Percentiles rank a stretch among this genome's conserved stretches.
These are phyloP conservation scores for Ammopiptanthus mongolicus DNA, from an alignment of 306 rosid genomes.

Conservation along the genomic window DNA sequence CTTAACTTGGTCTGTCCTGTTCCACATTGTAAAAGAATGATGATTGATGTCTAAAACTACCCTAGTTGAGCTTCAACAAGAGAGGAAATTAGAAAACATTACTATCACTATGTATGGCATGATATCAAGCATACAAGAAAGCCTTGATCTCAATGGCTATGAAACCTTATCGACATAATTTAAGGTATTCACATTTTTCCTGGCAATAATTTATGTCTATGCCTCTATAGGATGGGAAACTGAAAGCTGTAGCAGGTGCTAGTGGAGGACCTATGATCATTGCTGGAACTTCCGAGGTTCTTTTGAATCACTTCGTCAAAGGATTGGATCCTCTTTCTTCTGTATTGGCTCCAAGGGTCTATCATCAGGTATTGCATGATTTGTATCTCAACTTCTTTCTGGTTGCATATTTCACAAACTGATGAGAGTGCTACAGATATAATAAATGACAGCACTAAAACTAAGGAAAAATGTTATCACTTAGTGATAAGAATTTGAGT, in stretches of 20 bases:
- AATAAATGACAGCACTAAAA: neutral
- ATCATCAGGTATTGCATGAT: conserved; percentile 67
- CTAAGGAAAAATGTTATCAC: neutral
- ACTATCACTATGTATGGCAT: neutral
- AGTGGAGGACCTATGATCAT: conserved; percentile 72
- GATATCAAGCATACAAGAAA: neutral
- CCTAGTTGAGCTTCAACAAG: neutral
- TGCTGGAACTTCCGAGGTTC: conserved; percentile 59
- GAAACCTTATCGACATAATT: neutral
- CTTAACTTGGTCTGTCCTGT: neutral
- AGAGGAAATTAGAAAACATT: neutral
- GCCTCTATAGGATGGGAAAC: conserved; percentile 43
- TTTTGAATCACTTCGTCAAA: conserved; percentile 74
- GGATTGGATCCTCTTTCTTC: conserved; percentile 71
- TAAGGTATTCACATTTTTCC: neutral
- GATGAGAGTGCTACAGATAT: neutral
- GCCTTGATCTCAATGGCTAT: neutral
- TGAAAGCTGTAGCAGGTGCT: conserved; percentile 78
- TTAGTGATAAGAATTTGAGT: neutral
- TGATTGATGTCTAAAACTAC: neutral
- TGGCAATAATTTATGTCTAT: neutral
- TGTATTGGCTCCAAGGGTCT: conserved; percentile 68
- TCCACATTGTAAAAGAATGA: neutral
- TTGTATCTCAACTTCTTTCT: neutral
- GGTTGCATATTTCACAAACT: neutral